These are phyloP conservation scores for Solanum pinnatisectum DNA, from an alignment of 257 asterid species.

Conservation along the genomic window DNA sequence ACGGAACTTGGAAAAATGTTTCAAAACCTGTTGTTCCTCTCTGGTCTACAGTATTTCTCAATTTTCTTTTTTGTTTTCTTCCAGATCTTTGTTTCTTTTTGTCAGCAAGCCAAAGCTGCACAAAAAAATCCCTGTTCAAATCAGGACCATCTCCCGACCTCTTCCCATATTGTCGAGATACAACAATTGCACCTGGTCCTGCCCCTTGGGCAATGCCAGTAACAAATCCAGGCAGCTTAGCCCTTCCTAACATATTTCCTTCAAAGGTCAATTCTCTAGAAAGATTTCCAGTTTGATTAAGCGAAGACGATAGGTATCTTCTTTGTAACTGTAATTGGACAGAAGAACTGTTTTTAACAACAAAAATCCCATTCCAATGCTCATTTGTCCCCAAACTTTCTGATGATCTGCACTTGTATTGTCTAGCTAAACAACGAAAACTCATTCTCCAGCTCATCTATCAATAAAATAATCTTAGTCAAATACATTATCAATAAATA, in stretches of 20 bases:
- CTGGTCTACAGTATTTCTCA: constrained; percentile 8
- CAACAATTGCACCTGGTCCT: constrained; percentile 10
- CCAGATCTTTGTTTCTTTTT: constrained; percentile 27
- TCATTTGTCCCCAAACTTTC: constrained; percentile 3
- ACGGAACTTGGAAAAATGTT: constrained; percentile 12
- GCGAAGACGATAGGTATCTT: constrained; percentile 14
- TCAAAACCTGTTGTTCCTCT: constrained; percentile 15
- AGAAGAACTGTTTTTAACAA: constrained; percentile 13
- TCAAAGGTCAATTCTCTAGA: constrained; percentile 1
- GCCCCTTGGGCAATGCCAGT: constrained; percentile 13
- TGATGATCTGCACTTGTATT: constrained; percentile 17
- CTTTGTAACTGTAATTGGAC: constrained; percentile 12
- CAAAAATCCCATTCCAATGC: constrained; percentile 20
- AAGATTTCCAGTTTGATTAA: background rate
- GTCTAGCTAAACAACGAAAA: constrained; percentile 23
- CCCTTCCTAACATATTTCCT: constrained; percentile 18
- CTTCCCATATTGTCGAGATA: constrained; percentile 29
- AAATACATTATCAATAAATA: background rate
- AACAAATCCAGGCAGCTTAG: constrained; percentile 20
- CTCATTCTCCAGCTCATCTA: constrained; percentile 51
- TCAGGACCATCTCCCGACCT: constrained; percentile 29
- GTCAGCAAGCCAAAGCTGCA: constrained; percentile 67
- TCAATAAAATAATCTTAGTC: background rate
- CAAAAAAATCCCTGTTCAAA: constrained; percentile 66
- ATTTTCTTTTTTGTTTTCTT: constrained; percentile 22